Evolutionary conservation across 352 stramenopile species (phyloP).

Genomic region (Phytophthora vignae): DNA sequence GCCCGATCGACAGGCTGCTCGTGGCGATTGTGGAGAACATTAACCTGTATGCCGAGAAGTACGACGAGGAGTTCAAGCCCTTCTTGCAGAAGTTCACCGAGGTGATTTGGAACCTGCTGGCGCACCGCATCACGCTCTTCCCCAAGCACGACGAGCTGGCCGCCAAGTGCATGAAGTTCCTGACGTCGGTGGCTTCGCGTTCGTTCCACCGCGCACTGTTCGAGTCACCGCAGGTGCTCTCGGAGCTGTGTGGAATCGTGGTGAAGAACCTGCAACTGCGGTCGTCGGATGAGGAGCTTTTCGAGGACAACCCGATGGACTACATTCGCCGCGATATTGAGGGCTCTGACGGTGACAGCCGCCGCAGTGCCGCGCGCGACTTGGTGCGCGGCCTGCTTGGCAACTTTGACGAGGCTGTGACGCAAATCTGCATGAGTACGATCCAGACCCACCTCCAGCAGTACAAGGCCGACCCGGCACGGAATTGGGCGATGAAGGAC

Average conservation of each 20-base stretch:
- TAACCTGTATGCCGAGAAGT: slow-evolving; percentile 98
- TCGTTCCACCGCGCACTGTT: slow-evolving; percentile 94
- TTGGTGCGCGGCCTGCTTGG: slow-evolving; percentile 95
- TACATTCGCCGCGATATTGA: slow-evolving; percentile 99
- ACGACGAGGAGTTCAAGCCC: slow-evolving; percentile 98
- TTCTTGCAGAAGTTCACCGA: slow-evolving; percentile 96
- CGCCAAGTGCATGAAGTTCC: slow-evolving; percentile 97
- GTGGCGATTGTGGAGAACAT: slow-evolving; percentile 98
- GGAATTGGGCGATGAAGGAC: slow-evolving; percentile 96
- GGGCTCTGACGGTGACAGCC: slow-evolving; percentile 96
- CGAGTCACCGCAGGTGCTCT: slow-evolving; percentile 73
- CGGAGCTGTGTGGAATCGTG: slow-evolving; percentile 97
- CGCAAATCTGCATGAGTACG: slow-evolving; percentile 93
- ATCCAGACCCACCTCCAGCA: slow-evolving; percentile 93
- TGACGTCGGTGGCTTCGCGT: slow-evolving; percentile 96
- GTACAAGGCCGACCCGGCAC: slow-evolving; percentile 85
- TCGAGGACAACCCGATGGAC: slow-evolving; percentile 98
- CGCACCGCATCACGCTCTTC: slow-evolving; percentile 73
- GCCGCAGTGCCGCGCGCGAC: slow-evolving; percentile 95
- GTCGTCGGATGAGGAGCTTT: slow-evolving; percentile 97
- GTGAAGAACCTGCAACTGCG: slow-evolving; percentile 98
- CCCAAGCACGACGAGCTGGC: slow-evolving; percentile 96
- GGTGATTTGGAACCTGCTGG: slow-evolving; percentile 83
- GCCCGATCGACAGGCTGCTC: slow-evolving; percentile 94
- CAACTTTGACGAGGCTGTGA: slow-evolving; percentile 95